These are phyloP conservation scores for Candida tammaniensis DNA, from an alignment of 805 yeast species.

Conservation along the genomic window DNA sequence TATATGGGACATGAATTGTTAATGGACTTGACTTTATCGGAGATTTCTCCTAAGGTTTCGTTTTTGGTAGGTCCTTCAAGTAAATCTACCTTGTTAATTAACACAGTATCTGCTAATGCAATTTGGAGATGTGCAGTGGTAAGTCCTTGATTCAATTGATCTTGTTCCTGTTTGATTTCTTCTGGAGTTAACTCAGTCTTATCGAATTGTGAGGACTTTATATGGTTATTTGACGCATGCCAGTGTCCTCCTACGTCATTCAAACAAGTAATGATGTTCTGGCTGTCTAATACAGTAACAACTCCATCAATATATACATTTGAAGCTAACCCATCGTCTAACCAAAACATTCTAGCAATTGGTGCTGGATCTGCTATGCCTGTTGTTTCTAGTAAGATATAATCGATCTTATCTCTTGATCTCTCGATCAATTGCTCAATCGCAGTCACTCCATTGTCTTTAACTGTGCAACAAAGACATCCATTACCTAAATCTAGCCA, in stretches of 20 bases:
- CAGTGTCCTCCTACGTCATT: slow-evolving; percentile 73
- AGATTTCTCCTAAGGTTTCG: slow-evolving; percentile 27
- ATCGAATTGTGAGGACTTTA: slow-evolving; percentile 17
- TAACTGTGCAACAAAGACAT: slow-evolving; percentile 93
- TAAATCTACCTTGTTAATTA: slow-evolving; percentile 75
- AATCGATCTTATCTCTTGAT: slow-evolving; percentile 73
- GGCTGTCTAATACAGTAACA: slow-evolving; percentile 79
- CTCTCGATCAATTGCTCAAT: slow-evolving; percentile 81
- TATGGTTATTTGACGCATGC: slow-evolving; percentile 45
- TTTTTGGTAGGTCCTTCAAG: slow-evolving; percentile 14
- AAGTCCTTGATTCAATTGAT: slow-evolving; percentile 37
- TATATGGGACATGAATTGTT: slow-evolving; percentile 68
- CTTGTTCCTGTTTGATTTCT: slow-evolving; percentile 30
- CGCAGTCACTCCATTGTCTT: slow-evolving; percentile 92
- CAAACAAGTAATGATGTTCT: slow-evolving; percentile 61
- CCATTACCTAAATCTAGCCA: slow-evolving; percentile 98
- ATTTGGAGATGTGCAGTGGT: slow-evolving; percentile 89
- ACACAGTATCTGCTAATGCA: slow-evolving; percentile 80
- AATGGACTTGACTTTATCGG: slow-evolving; percentile 46
- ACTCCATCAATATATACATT: slow-evolving; percentile 90
- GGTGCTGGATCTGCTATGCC: slow-evolving; percentile 99
- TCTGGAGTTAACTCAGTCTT: slow-evolving; percentile 21
- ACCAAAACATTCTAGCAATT: slow-evolving; percentile 96
- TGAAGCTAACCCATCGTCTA: slow-evolving; percentile 83
- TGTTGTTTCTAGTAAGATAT: slow-evolving; percentile 89